Base-by-base conservation (phyloP, 2,329 filamentous ascomycete genomes). In the Juglanconis oblonga region DNA sequence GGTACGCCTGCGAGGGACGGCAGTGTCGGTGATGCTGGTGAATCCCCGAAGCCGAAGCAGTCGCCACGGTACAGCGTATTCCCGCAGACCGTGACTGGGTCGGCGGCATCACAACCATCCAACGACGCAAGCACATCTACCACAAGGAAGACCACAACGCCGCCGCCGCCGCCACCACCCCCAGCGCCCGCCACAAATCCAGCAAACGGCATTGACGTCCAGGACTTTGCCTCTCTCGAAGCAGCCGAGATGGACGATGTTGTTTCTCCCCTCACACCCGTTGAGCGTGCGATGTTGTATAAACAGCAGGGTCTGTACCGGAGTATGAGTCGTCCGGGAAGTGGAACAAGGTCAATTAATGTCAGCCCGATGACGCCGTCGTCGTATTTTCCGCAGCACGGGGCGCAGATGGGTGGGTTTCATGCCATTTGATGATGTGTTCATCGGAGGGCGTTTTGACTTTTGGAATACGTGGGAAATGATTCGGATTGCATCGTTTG, bases 221-320 rank as follows among this genome's bases (percentile, higher is more conserved):
- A 57, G 44, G 61, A 62, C 51, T 62, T 57, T n/a, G 61, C 61
- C 6, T 55, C 57, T 14, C 59, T 62, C 40, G 61, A 62, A 50
- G 61, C 61, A 24, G 61, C 61, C 40, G 61, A 62, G 54, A 62
- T 62, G 61, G 61, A 60, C 49, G 61, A 62, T 36, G 40, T 58
- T n/a, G 61, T 62, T 11, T 61, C 57, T 1, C 61, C 61, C 6
- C 61, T 62, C 1, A 62, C 61, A 2, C 61, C 61, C 2, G 61
- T 62, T 6, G 58, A 62, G 54, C 61, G 53, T 4, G 61, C 61
- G 11, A 61, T 62, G 61, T 51, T 62, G 54, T 62, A 61, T 17
- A 62, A 62, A 35, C 54, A 61, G 40, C 61, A 60, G 14, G 61
- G 58, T 8, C 10, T 10, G 9, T 33, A 52, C 17, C 36, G 57